Percentiles rank a stretch among this genome's conserved stretches.
Conservation (phyloP, 306 rosid genomes). For the Biancaea sappan region DNA sequence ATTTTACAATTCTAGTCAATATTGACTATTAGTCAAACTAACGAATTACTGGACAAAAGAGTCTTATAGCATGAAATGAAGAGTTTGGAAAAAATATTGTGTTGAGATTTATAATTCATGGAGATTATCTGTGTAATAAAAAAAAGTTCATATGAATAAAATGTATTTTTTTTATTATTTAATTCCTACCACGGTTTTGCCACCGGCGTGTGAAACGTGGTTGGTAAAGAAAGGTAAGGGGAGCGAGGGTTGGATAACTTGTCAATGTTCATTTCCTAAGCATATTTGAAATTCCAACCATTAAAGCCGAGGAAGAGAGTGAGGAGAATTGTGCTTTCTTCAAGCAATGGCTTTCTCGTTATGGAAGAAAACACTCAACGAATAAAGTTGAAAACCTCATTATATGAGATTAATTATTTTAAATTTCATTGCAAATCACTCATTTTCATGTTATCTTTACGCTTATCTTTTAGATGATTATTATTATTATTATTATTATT, state of each 20-base stretch:
- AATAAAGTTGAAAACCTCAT: constrained; percentile 8
- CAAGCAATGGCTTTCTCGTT: constrained; percentile 31
- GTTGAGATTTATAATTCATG: too few species aligned
- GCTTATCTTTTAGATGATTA: too few species aligned
- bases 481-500: too few species aligned
- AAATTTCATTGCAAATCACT: background rate
- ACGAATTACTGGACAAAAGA: too few species aligned
- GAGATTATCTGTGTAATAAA: too few species aligned
- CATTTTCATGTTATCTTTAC: background rate
- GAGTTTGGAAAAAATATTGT: too few species aligned
- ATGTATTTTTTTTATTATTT: too few species aligned
- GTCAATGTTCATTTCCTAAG: background rate
- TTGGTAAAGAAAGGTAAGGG: background rate
- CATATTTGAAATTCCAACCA: background rate
- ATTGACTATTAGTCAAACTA: too few species aligned
- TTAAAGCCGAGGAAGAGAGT: background rate
- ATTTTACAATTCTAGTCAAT: too few species aligned
- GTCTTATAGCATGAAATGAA: too few species aligned
- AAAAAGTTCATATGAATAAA: too few species aligned
- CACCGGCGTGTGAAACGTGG: background rate
- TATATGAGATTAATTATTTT: background rate
- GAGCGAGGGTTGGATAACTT: background rate
- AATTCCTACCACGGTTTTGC: too few species aligned
- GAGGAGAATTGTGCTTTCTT: constrained; percentile 12
- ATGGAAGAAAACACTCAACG: background rate